A percentile compares a stretch with the other conserved stretches of the same genome.
phyloP scores from a whole-genome alignment of 1,284 basidiomycete species.

The Heimioporus retisporus region DNA sequence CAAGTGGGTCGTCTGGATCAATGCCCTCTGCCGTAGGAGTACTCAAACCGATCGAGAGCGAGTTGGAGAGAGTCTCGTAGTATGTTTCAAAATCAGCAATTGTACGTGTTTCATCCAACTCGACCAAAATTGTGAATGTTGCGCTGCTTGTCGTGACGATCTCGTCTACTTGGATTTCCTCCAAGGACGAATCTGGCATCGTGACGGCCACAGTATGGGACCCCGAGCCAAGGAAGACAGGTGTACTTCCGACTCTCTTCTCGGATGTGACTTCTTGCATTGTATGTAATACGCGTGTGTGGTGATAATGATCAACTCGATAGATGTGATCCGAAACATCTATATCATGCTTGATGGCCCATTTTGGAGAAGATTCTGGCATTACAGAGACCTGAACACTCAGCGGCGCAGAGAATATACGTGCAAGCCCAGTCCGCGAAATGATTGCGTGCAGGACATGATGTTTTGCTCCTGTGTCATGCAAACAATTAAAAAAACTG shows the following conservation, averaged over 20 bases:
- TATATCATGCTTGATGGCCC: slow-evolving; percentile 11
- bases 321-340: too few relatives aligned
- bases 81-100: slow-evolving; percentile 16
- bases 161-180: slow-evolving; percentile 15
- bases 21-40: not conserved
- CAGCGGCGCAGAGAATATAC: slow-evolving; percentile 15
- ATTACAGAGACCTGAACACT: not conserved
- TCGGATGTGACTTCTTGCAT: not conserved
- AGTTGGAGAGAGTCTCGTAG: slow-evolving; percentile 19
- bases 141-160: slow-evolving; percentile 18
- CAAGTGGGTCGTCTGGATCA: slow-evolving; percentile 13
- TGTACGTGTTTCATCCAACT: not conserved
- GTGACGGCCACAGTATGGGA: not conserved
- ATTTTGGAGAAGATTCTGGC: slow-evolving; percentile 10
- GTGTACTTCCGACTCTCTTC: not conserved
- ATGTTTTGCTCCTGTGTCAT: not conserved
- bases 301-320: too few relatives aligned
- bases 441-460: slow-evolving; percentile 13
- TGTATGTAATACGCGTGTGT: not conserved
- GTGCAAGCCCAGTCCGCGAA: slow-evolving; percentile 16
- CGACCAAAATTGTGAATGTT: slow-evolving; percentile 9
- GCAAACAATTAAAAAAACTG: not conserved
- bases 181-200: slow-evolving; percentile 15
- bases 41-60: slow-evolving; percentile 5
- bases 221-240: too few relatives aligned